Conservation (phyloP, 2,329 filamentous ascomycete genomes). For the Colletotrichum gigasporum region DNA sequence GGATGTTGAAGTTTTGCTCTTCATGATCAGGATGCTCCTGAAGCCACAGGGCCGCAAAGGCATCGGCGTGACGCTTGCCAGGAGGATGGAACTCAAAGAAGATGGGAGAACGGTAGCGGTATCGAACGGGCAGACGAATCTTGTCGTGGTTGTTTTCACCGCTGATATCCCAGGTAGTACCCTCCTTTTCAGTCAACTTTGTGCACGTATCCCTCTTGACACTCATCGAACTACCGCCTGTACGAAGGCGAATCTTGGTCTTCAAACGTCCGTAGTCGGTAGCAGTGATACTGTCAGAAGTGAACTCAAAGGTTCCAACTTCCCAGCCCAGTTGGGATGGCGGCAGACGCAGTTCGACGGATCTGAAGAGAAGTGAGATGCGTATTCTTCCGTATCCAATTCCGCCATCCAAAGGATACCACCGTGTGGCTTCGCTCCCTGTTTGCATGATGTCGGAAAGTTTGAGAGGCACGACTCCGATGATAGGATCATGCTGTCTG, state of each 20-base stretch:
- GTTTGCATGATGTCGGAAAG: slow-evolving; percentile 89
- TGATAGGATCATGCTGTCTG: slow-evolving; percentile 91
- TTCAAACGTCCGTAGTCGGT: slow-evolving; percentile 71
- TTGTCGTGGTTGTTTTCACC: slow-evolving; percentile 49
- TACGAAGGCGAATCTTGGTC: slow-evolving; percentile 81
- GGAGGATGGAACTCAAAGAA: slow-evolving; percentile 85
- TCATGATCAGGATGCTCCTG: slow-evolving; percentile 86
- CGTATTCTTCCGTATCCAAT: slow-evolving; percentile 91
- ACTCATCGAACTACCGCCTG: slow-evolving; percentile 82
- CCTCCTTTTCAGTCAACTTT: slow-evolving; percentile 64
- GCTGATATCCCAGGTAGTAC: slow-evolving; percentile 59
- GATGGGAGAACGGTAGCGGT: slow-evolving; percentile 88
- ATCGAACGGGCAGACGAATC: slow-evolving; percentile 86
- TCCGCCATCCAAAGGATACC: slow-evolving; percentile 97
- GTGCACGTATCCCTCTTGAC: slow-evolving; percentile 72
- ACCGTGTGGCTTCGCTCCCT: slow-evolving; percentile 84
- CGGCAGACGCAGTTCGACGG: slow-evolving; percentile 86
- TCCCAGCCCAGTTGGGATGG: slow-evolving; percentile 91
- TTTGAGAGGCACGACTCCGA: slow-evolving; percentile 90
- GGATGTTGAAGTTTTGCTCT: slow-evolving; percentile 81
- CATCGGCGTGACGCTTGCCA: slow-evolving; percentile 75
- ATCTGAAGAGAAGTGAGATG: slow-evolving; percentile 89
- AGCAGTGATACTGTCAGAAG: slow-evolving; percentile 74
- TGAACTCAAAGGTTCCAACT: slow-evolving; percentile 92
- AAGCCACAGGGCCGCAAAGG: slow-evolving; percentile 86